Evolutionary conservation across 2,329 filamentous ascomycete genomes (phyloP).

Genomic region (Botryotinia calthae): DNA sequence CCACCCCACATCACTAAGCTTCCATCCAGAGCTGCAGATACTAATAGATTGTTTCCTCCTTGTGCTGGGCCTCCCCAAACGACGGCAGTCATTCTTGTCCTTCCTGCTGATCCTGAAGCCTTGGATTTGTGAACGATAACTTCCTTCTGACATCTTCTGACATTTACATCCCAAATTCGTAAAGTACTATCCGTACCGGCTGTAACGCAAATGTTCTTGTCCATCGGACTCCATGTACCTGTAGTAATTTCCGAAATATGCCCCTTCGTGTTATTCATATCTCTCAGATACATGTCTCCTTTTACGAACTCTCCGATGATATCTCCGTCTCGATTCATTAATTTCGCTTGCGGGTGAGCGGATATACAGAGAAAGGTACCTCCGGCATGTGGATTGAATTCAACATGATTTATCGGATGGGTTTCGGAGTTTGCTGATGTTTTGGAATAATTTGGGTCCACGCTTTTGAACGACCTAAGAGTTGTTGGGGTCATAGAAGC

Average conservation of each 20-base stretch:
- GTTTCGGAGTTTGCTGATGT: slow-evolving; percentile 69
- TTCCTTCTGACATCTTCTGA: slow-evolving; percentile 84
- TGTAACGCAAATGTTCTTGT: slow-evolving; percentile 82
- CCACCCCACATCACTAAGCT: slow-evolving; percentile 90
- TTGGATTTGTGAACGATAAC: slow-evolving; percentile 95
- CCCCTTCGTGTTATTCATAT: slow-evolving; percentile 97
- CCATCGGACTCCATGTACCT: slow-evolving; percentile 85
- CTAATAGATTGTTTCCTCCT: slow-evolving; percentile 74
- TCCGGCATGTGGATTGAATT: slow-evolving; percentile 82
- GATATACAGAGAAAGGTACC: slow-evolving; percentile 81
- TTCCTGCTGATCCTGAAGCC: slow-evolving; percentile 80
- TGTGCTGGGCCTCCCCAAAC: slow-evolving; percentile 77
- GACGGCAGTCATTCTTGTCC: slow-evolving; percentile 90
- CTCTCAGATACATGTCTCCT: slow-evolving; percentile 95
- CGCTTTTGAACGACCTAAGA: slow-evolving; percentile 85
- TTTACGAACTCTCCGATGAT: slow-evolving; percentile 86
- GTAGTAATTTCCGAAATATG: slow-evolving; percentile 90
- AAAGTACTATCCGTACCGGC: slow-evolving; percentile 93
- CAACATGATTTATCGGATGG: slow-evolving; percentile 80
- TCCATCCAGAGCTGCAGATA: slow-evolving; percentile 83
- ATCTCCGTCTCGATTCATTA: slow-evolving; percentile 86
- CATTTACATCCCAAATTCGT: slow-evolving; percentile 95
- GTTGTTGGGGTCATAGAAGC: slow-evolving; percentile 94
- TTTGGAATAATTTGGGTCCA: slow-evolving; percentile 83
- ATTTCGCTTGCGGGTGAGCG: slow-evolving; percentile 84